These are phyloP conservation scores for Allium fistulosum DNA, from an alignment of 106 monocot genomes.

Conservation along the genomic window DNA sequence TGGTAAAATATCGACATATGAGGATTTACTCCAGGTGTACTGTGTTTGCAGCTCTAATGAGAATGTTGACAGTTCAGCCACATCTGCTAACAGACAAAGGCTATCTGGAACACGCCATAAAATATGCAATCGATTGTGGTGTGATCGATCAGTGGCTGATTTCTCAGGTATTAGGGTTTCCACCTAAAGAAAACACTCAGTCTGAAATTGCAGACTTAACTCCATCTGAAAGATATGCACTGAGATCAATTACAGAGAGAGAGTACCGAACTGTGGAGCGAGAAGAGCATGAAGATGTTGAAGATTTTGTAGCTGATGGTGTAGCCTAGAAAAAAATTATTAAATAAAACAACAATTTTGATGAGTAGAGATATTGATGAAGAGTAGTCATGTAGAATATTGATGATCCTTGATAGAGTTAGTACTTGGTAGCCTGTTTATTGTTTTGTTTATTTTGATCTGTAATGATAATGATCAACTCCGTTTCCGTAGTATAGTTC, in stretches of 20 bases:
- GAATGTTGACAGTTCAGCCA: slow-evolving; percentile 72
- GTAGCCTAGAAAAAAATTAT: neutral
- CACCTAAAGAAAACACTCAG: slow-evolving; percentile 28
- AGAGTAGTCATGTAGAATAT: neutral
- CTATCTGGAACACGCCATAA: slow-evolving; percentile 58
- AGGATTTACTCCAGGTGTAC: too few species aligned
- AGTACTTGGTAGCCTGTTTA: too few species aligned
- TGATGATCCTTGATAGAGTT: neutral
- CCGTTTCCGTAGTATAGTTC: too few species aligned
- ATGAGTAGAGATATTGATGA: neutral
- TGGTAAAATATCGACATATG: too few species aligned
- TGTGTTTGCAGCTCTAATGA: slow-evolving; percentile 67
- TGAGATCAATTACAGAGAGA: slow-evolving; percentile 46
- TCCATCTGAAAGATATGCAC: neutral
- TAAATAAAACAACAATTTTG: neutral
- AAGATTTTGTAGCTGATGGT: slow-evolving; percentile 8
- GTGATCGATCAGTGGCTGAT: slow-evolving; percentile 64
- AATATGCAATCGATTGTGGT: slow-evolving; percentile 79
- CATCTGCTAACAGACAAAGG: slow-evolving; percentile 54
- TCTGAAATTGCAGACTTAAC: slow-evolving; percentile 2
- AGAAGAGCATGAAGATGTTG: neutral
- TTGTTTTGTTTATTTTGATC: too few species aligned
- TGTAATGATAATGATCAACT: too few species aligned
- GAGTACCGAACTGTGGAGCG: slow-evolving; percentile 47
- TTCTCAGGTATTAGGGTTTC: slow-evolving; percentile 44